Percentiles rank a stretch among this genome's conserved stretches.
Conservation (phyloP, 2,329 filamentous ascomycete genomes). For the Daldinia eschscholtzii region DNA sequence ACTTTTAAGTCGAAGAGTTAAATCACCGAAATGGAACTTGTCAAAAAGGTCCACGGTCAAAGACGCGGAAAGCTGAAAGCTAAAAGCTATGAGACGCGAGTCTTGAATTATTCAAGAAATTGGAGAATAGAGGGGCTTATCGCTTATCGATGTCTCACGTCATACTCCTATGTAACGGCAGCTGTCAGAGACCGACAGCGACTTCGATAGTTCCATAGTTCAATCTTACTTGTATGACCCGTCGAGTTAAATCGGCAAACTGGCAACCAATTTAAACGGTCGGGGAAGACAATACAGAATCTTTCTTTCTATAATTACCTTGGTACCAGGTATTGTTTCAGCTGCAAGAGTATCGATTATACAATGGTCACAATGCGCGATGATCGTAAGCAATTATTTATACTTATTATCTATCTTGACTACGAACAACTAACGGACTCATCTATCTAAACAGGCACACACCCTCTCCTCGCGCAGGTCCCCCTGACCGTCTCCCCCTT, state of each 20-base stretch:
- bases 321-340: not conserved
- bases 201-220: conserved; percentile 7
- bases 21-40: not conserved
- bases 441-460: conserved; percentile 68
- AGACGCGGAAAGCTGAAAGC: not conserved
- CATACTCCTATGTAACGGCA: not conserved
- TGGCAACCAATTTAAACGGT: not conserved
- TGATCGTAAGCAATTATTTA: conserved; percentile 51
- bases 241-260: not conserved
- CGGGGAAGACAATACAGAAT: not conserved
- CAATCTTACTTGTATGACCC: not conserved
- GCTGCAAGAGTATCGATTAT: not conserved
- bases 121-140: conserved; percentile 14
- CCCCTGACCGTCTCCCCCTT: conserved; percentile 95
- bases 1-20: not conserved
- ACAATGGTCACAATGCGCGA: conserved; percentile 55
- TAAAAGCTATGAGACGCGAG: not conserved
- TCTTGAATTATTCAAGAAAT: conserved; percentile 14
- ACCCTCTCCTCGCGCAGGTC: conserved; percentile 91
- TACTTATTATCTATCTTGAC: not conserved
- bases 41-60: not conserved
- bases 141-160: conserved; percentile 13
- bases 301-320: not conserved
- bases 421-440: conserved; percentile 3
- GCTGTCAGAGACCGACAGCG: conserved; percentile 1